Evolutionary conservation across 345 rosid genomes (phyloP).

Genomic region (Murraya koenigii): DNA sequence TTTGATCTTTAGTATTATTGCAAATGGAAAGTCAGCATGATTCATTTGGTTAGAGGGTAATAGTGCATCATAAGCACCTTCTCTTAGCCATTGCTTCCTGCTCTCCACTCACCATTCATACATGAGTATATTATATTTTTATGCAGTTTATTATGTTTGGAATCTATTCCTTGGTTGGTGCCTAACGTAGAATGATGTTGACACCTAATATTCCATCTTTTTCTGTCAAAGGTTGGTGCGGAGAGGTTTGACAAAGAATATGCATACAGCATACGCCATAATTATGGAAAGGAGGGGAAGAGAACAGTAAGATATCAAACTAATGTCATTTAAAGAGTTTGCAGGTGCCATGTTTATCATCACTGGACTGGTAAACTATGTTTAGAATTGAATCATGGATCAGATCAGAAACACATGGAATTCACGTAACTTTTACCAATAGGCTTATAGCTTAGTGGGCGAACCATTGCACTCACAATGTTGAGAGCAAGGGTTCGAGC

Average conservation of each 20-base stretch:
- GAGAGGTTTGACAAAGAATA: slow-evolving; percentile 94
- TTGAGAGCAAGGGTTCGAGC: no score
- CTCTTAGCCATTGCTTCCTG: background rate
- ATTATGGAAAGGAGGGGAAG: slow-evolving; percentile 93
- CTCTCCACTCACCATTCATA: background rate
- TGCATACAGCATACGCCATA: slow-evolving; percentile 84
- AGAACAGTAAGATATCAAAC: slow-evolving; percentile 60
- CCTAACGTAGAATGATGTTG: background rate
- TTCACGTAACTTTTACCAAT: background rate
- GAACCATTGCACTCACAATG: no score
- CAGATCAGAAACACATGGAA: background rate
- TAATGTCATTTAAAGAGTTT: background rate
- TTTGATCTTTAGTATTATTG: background rate
- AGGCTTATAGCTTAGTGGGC: no score
- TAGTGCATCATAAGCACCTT: background rate
- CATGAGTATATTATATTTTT: background rate
- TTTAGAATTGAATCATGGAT: background rate
- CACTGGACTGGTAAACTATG: background rate
- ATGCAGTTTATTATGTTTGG: background rate
- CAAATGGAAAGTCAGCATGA: background rate
- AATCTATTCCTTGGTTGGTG: slow-evolving; percentile 1
- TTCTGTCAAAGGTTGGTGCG: slow-evolving; percentile 60
- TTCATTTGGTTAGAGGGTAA: background rate
- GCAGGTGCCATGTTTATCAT: background rate
- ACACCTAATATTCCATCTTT: slow-evolving; percentile 1